These are phyloP conservation scores for Hypoxylon sp. DNA, from an alignment of 2,329 filamentous ascomycete species.

Conservation along the genomic window DNA sequence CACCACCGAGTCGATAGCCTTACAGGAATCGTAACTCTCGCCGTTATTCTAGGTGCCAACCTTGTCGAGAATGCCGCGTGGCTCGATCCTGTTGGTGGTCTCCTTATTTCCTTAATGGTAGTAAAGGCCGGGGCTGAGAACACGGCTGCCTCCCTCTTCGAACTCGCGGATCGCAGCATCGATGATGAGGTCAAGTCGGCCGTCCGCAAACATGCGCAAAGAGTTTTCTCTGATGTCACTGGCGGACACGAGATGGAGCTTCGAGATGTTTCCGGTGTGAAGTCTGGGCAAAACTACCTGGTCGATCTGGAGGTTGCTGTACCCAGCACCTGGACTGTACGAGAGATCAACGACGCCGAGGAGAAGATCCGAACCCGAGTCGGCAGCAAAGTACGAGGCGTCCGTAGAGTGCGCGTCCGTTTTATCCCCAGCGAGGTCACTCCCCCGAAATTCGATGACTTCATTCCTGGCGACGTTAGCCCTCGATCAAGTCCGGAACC, in stretches of 20 bases:
- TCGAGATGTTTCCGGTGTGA: constrained; percentile 86
- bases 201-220: constrained; percentile 73
- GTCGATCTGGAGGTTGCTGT: constrained; percentile 90
- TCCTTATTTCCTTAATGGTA: constrained; percentile 93
- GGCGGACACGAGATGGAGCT: constrained; percentile 73
- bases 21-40: constrained; percentile 91
- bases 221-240: constrained; percentile 66
- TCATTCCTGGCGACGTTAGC: constrained; percentile 74
- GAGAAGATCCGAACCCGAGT: constrained; percentile 77
- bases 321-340: constrained; percentile 80
- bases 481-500: constrained; percentile 69
- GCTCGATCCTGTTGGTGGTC: constrained; percentile 92
- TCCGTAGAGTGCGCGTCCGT: constrained; percentile 83
- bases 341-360: constrained; percentile 77
- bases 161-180: constrained; percentile 90
- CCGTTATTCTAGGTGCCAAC: constrained; percentile 91
- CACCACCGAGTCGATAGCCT: constrained; percentile 97
- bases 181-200: constrained; percentile 84
- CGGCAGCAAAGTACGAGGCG: constrained; percentile 82
- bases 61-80: constrained; percentile 86
- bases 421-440: constrained; percentile 78
- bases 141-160: constrained; percentile 82
- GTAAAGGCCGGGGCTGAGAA: constrained; percentile 91
- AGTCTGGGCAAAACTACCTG: constrained; percentile 96
- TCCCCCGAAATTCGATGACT: constrained; percentile 78